Evolutionary conservation across 2,329 filamentous ascomycete species (phyloP).

Genomic region (Hymenoscyphus albidus): DNA sequence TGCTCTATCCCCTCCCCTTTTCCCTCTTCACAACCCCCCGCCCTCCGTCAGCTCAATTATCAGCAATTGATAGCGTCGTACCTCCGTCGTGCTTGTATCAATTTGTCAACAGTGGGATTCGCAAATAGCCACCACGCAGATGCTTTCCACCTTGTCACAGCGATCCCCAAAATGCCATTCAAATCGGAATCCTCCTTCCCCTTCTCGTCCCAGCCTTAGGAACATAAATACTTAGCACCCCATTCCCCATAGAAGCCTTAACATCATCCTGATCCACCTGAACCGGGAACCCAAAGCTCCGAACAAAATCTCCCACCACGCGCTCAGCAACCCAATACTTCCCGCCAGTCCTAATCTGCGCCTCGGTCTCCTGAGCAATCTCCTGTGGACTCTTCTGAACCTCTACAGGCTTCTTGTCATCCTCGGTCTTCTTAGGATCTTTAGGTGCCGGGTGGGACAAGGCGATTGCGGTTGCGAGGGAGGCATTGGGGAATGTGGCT

Average conservation of each 20-base stretch:
- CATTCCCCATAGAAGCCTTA: constrained; percentile 59
- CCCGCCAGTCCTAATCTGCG: constrained; percentile 3
- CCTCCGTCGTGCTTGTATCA: not conserved
- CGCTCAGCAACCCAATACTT: constrained; percentile 72
- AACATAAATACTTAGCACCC: constrained; percentile 60
- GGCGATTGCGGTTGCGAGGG: not conserved
- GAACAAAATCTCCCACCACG: constrained; percentile 62
- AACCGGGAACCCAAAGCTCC: constrained; percentile 64
- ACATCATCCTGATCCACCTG: constrained; percentile 61
- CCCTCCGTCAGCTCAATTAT: not conserved
- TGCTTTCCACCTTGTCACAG: not conserved
- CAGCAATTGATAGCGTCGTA: not conserved
- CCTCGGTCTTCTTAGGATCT: not conserved
- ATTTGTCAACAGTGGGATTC: not conserved
- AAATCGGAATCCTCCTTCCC: constrained; percentile 51
- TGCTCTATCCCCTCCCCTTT: too few species aligned
- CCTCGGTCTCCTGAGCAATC: not conserved
- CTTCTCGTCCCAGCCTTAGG: constrained; percentile 63
- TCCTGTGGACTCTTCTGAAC: constrained; percentile 1
- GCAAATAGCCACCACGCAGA: not conserved
- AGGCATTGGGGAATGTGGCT: not conserved
- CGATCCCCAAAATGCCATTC: not conserved
- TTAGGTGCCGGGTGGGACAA: not conserved
- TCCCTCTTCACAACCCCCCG: not conserved
- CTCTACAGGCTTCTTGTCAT: not conserved